Evolutionary conservation across 2,329 filamentous ascomycete species (phyloP), one percentile per base, ranked within the genome.

Genomic region (Pseudopyrenochaeta lycopersici): DNA sequence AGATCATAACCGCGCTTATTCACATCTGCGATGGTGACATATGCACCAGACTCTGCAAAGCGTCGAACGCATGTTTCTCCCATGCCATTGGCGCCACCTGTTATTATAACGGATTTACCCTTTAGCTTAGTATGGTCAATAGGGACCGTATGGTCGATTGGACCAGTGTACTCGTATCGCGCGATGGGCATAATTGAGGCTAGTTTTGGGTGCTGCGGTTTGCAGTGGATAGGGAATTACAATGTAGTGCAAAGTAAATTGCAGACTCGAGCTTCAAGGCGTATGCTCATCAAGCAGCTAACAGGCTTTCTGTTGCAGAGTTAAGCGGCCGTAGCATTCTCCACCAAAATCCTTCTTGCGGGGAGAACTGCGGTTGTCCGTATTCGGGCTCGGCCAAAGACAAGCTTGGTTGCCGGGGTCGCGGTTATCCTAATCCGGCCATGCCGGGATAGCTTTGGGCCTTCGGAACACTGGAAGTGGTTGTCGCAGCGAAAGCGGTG

Each of bases 21-120:
- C 12, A 75, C 46, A 42, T 75, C 73, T 36, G 64, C 73, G 45
- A 76, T 71, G 6, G 72, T 76, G 6, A 76, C 72, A 38, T 64
- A 70, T 0, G 74, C 70, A 2, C 74, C 73, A 4, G 63, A 61
- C 9, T 51, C 52, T 35, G 70, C 71, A 46, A 73, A 74, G 23
- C 60, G 52, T 12, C 72, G 65, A 32, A 73, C 65, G 41, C 66
- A 67, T 30, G 65, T 66, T 42, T 75, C 71, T 29, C 74, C 74
- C 43, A 76, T 71, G 18, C 74, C 74, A 58, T 70, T 75, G 21
- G 72, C 80, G 10, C 80, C 81, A n/a, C 80, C 80, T 1, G 80
- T 82, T 14, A 82, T 74, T 18, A 83, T 73, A 20, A 81, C 78
- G 1, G 77, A 79, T 58, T 81, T 83, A 23, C 77, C 79, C 3